Conservation (phyloP, 768 basidiomycete genomes). For the Lactarius sp. region DNA sequence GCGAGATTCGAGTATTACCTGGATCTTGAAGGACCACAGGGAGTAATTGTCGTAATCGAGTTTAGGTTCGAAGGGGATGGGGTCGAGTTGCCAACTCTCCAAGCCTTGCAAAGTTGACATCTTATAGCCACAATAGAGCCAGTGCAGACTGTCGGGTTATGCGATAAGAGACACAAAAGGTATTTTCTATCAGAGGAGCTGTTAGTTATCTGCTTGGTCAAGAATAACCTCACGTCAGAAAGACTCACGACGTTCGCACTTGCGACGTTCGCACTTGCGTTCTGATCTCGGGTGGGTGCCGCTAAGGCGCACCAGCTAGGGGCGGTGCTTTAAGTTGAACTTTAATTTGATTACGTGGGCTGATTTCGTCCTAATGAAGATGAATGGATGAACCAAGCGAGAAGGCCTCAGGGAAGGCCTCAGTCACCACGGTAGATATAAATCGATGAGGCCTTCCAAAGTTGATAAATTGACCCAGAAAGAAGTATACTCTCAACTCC, state of each 20-base stretch:
- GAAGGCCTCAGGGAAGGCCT: no score
- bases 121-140: neutral
- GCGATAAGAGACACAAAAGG: neutral
- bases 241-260: neutral
- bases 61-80: slow-evolving; percentile 21
- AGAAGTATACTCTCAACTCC: no score
- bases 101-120: neutral
- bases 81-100: slow-evolving; percentile 20
- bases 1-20: slow-evolving; percentile 12
- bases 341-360: no score
- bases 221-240: neutral
- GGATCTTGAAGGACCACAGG: slow-evolving; percentile 11
- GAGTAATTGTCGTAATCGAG: slow-evolving; percentile 21
- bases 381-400: no score
- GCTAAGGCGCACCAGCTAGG: no score
- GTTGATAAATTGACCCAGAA: no score
- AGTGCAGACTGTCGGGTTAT: neutral
- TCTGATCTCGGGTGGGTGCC: neutral
- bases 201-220: no score
- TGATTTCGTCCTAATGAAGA: no score
- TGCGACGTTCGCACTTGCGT: neutral
- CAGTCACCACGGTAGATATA: no score
- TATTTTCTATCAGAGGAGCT: neutral
- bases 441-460: no score
- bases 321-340: no score